These are phyloP conservation scores for Metschnikowia proteae DNA, from an alignment of 805 yeast genomes.

Conservation along the genomic window DNA sequence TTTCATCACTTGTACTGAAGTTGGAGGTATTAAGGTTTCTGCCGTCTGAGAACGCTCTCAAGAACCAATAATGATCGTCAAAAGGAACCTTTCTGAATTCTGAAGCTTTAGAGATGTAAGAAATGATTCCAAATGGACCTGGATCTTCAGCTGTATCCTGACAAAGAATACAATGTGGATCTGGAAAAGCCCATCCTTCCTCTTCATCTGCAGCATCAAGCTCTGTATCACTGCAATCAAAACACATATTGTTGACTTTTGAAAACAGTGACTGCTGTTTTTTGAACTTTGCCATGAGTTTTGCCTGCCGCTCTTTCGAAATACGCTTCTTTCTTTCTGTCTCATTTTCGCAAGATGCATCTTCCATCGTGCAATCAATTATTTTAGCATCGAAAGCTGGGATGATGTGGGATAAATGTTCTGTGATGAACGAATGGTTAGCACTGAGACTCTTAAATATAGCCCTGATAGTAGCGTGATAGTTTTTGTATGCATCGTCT, in stretches of 20 bases:
- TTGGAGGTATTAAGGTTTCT: constrained; percentile 25
- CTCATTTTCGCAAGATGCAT: constrained; percentile 29
- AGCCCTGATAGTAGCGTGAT: constrained; percentile 55
- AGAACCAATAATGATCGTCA: constrained; percentile 59
- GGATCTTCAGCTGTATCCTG: constrained; percentile 66
- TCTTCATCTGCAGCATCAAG: constrained; percentile 34
- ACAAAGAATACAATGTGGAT: constrained; percentile 74
- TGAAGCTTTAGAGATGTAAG: constrained; percentile 55
- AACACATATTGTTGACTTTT: constrained; percentile 40
- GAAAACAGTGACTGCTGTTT: constrained; percentile 77
- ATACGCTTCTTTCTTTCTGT: constrained; percentile 57
- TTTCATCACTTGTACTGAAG: constrained; percentile 14
- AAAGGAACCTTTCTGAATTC: constrained; percentile 64
- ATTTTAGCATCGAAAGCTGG: constrained; percentile 23
- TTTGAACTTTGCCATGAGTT: constrained; percentile 72
- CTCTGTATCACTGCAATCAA: constrained; percentile 39
- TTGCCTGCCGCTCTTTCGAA: constrained; percentile 68
- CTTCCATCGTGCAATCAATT: constrained; percentile 18
- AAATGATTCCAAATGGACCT: constrained; percentile 73
- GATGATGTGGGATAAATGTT: constrained; percentile 19
- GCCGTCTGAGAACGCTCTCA: constrained; percentile 55
- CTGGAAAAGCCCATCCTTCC: constrained; percentile 64
- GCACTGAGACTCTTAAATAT: constrained; percentile 40
- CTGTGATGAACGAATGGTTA: constrained; percentile 22
- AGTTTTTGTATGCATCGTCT: constrained; percentile 37